Base-by-base conservation (phyloP, 2,329 filamentous ascomycete genomes). In the Alternaria sp. region DNA sequence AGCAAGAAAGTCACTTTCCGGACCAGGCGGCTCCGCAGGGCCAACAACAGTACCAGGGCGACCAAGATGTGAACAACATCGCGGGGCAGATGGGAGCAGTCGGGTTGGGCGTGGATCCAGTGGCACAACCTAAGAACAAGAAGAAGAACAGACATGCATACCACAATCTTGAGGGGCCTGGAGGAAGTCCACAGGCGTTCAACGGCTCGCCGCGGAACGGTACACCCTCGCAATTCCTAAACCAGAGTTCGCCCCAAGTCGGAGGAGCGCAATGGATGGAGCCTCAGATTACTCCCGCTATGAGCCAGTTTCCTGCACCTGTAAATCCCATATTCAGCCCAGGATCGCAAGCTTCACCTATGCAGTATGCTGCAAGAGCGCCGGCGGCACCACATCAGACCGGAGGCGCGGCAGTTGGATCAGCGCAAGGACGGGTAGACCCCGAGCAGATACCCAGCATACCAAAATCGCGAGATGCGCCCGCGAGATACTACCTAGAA, bases 121-220 rank as follows among this genome's bases (percentile, higher is more conserved):
- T 81, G 56, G 84, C 72, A 60, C 77, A 77, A 59, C 77, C 77
- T 64, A 80, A 87, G 57, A 68, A 83, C 78, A 92, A 93, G 84
- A 98, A 97, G 87, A 97, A 97, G 84, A 90, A 97, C 76, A 87
- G 92, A 59, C 94, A 98, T 79, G 94, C 93, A 63, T 91, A 96
- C 78, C 94, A 98, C 77, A 89, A 87, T 37, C 86, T 98, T 52
- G 92, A 94, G 65, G 87, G 90, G 23, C 84, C 88, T 11, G 83
- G 83, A 14, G 83, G 83, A 5, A 87, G 87, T 33, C 87, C 88
- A 5, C 87, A 90, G 71, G 81, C 87, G 10, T 91, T 90, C 79
- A 89, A 89, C 73, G 89, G 87, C 61, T 86, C 89, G 72, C 86
- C 88, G 2, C 83, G 85, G 24, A 80, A 82, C 10, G 85, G 85